These are phyloP conservation scores for Aspergillus flavus DNA, from an alignment of 2,329 filamentous ascomycete species.

Conservation along the genomic window DNA sequence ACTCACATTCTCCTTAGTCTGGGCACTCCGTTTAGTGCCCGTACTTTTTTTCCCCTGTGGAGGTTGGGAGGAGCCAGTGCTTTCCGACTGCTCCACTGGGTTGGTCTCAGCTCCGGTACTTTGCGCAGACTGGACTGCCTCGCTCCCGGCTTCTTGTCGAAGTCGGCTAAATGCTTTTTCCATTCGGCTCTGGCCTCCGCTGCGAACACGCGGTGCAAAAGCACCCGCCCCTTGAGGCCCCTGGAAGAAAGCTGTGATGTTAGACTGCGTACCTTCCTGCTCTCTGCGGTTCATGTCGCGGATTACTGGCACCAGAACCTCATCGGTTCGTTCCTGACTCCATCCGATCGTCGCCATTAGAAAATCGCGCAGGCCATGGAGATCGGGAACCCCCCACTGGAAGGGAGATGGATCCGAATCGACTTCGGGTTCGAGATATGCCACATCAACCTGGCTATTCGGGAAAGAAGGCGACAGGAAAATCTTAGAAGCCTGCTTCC, in stretches of 20 bases:
- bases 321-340: slow-evolving; percentile 88
- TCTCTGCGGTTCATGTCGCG: slow-evolving; percentile 90
- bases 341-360: slow-evolving; percentile 93
- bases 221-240: slow-evolving; percentile 62
- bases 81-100: slow-evolving; percentile 6
- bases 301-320: slow-evolving; percentile 93
- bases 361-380: slow-evolving; percentile 80
- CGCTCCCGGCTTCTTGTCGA: slow-evolving; percentile 54
- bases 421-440: slow-evolving; percentile 85
- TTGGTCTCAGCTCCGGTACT: slow-evolving; percentile 4
- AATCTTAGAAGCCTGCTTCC: slow-evolving; percentile 78
- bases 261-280: slow-evolving; percentile 88
- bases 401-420: slow-evolving; percentile 77
- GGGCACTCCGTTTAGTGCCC: slow-evolving; percentile 20
- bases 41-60: slow-evolving; percentile 17
- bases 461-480: slow-evolving; percentile 85
- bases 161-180: slow-evolving; percentile 71
- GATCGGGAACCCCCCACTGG: slow-evolving; percentile 93
- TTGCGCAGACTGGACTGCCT: slow-evolving; percentile 20
- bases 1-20: slow-evolving; percentile 10
- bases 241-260: slow-evolving; percentile 91
- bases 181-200: slow-evolving; percentile 70
- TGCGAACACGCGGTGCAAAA: slow-evolving; percentile 70
- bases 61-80: not conserved
- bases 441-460: slow-evolving; percentile 72